Evolutionary conservation across 2,329 filamentous ascomycete genomes (phyloP).

Genomic region (Calonectria henricotiae): DNA sequence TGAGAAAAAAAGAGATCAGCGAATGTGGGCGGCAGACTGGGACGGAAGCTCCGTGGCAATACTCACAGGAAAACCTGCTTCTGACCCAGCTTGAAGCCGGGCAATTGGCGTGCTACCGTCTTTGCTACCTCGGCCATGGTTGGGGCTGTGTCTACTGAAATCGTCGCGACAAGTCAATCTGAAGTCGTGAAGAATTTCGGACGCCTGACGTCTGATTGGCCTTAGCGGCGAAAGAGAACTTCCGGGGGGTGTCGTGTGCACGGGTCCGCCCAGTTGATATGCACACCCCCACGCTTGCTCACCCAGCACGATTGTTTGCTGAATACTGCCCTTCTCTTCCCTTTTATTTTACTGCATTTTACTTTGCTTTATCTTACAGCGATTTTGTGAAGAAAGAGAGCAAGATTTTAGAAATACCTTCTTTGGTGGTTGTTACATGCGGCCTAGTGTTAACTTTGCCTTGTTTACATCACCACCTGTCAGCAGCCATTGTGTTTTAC

Average conservation of each 20-base stretch:
- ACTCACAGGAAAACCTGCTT: constrained; percentile 73
- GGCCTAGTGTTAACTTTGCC: neutral
- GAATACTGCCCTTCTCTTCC: neutral
- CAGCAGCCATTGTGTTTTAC: neutral
- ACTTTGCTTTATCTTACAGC: no score
- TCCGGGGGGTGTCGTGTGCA: constrained; percentile 45
- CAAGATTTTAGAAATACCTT: no score
- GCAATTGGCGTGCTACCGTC: constrained; percentile 59
- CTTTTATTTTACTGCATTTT: neutral
- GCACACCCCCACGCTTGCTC: constrained; percentile 42
- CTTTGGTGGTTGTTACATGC: neutral
- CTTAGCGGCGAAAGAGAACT: constrained; percentile 52
- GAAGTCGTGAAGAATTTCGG: constrained; percentile 54
- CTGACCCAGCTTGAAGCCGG: constrained; percentile 66
- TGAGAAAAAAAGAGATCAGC: constrained; percentile 34
- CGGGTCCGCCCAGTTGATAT: constrained; percentile 28
- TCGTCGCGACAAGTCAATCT: constrained; percentile 48
- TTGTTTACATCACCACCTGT: neutral
- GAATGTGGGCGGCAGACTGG: neutral
- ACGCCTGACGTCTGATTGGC: constrained; percentile 51
- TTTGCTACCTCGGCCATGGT: constrained; percentile 62
- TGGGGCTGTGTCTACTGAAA: constrained; percentile 47
- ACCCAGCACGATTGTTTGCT: neutral
- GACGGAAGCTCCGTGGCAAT: neutral
- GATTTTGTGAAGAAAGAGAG: neutral